These are phyloP conservation scores for Eucalyptus rudis DNA, from an alignment of 345 rosid genomes.

Conservation along the genomic window DNA sequence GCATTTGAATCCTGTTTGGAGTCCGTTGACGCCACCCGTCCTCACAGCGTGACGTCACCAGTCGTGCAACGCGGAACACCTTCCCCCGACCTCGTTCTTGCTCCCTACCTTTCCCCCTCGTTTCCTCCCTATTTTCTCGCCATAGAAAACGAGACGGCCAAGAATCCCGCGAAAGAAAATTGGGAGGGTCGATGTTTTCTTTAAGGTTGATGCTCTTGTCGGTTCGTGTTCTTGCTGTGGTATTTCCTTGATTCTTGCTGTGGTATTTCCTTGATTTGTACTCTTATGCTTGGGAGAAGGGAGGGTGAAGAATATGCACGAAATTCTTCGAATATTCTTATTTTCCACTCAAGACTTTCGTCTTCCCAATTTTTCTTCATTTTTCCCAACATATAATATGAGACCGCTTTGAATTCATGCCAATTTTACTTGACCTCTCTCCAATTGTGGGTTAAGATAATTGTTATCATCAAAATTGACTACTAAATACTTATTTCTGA, in stretches of 20 bases:
- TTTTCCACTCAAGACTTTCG: neutral
- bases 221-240: neutral
- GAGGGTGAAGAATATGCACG: neutral
- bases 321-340: neutral
- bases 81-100: neutral
- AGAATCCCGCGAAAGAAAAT: neutral
- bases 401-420: neutral
- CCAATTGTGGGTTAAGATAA: neutral
- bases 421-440: neutral
- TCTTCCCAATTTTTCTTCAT: neutral
- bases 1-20: neutral
- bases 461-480: neutral
- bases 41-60: neutral
- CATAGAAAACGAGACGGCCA: neutral
- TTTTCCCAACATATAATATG: neutral
- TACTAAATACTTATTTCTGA: neutral
- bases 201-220: neutral
- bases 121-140: neutral
- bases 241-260: neutral
- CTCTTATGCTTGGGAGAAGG: neutral
- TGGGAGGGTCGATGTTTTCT: neutral
- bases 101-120: neutral
- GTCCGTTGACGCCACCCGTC: neutral
- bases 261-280: neutral
- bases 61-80: neutral